Percentiles rank a stretch among this genome's conserved stretches.
These are phyloP conservation scores for Vigna angularis DNA, from an alignment of 306 rosid species.

Conservation along the genomic window DNA sequence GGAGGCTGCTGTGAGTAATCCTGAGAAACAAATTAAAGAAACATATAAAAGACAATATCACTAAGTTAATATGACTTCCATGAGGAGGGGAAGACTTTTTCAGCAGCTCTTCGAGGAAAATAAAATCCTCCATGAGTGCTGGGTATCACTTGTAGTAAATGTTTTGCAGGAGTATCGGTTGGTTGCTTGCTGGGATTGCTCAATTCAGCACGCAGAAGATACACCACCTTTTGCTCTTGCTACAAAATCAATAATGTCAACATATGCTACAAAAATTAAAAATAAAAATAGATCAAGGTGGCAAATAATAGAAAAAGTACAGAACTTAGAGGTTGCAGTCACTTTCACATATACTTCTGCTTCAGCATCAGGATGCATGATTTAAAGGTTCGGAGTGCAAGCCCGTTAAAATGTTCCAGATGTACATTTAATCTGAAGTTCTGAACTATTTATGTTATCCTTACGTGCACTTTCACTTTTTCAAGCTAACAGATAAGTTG, in stretches of 20 bases:
- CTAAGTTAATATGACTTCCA: conserved; percentile 49
- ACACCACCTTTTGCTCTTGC: conserved; percentile 79
- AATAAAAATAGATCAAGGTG: neutral
- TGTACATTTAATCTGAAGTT: conserved; percentile 29
- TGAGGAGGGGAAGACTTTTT: conserved; percentile 85
- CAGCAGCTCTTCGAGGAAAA: conserved; percentile 84
- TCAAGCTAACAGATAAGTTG: conserved; percentile 72
- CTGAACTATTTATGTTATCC: conserved; percentile 35
- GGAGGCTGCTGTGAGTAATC: conserved; percentile 81
- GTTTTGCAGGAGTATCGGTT: conserved; percentile 71
- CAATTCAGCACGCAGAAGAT: conserved; percentile 72
- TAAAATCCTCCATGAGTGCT: conserved; percentile 84
- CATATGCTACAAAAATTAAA: conserved; percentile 27
- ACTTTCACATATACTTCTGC: conserved; percentile 80
- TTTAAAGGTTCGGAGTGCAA: conserved; percentile 30
- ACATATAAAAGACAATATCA: conserved; percentile 49
- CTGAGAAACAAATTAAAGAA: conserved; percentile 46
- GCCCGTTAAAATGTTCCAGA: conserved; percentile 5
- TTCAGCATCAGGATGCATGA: conserved; percentile 58
- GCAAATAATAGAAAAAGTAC: conserved; percentile 44
- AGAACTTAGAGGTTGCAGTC: conserved; percentile 77
- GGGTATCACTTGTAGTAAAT: conserved; percentile 31
- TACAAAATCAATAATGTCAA: conserved; percentile 45
- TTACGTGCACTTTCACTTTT: conserved; percentile 73
- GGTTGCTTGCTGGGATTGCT: conserved; percentile 70